phyloP scores from a whole-genome alignment of 2,329 filamentous ascomycete genomes.

The Botrytis tulipae region DNA sequence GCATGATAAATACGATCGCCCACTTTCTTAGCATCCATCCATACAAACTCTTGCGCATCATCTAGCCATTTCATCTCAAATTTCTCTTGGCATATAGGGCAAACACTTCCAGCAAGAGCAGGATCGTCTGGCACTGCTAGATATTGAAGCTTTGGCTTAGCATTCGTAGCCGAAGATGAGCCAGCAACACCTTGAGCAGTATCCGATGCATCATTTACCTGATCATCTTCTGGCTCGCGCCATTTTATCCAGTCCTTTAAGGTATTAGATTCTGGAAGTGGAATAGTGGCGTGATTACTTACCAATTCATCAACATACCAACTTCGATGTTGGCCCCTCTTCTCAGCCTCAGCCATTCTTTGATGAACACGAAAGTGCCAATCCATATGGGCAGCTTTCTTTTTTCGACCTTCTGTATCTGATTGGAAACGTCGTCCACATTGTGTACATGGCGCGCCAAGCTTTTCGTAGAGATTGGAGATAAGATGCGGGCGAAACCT shows the following conservation, averaged over 20 bases:
- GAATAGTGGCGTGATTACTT: conserved; percentile 40
- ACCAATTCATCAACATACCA: conserved; percentile 92
- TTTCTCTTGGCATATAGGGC: conserved; percentile 92
- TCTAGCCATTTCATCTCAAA: conserved; percentile 92
- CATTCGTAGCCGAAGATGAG: conserved; percentile 41
- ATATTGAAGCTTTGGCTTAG: conserved; percentile 60
- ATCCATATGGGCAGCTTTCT: conserved; percentile 90
- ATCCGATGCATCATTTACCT: conserved; percentile 45
- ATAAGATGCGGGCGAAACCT: conserved; percentile 75
- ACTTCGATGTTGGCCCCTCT: conserved; percentile 83
- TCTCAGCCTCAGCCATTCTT: conserved; percentile 80
- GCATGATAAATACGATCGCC: conserved; percentile 83
- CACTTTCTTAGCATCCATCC: conserved; percentile 82
- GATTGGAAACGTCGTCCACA: conserved; percentile 84
- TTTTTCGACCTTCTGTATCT: conserved; percentile 74
- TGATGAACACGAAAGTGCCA: conserved; percentile 97
- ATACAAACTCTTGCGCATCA: conserved; percentile 94
- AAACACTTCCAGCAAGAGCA: conserved; percentile 70
- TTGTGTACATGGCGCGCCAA: conserved; percentile 84
- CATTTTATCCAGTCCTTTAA: conserved; percentile 85
- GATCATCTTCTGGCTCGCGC: conserved; percentile 72
- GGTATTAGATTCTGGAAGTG: conserved; percentile 1
- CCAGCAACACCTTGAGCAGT: conserved; percentile 43
- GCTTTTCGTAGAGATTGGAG: conserved; percentile 71
- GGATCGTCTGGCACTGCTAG: conserved; percentile 82